phyloP scores from a whole-genome alignment of 352 stramenopile species.

The Pythium brassicae region DNA sequence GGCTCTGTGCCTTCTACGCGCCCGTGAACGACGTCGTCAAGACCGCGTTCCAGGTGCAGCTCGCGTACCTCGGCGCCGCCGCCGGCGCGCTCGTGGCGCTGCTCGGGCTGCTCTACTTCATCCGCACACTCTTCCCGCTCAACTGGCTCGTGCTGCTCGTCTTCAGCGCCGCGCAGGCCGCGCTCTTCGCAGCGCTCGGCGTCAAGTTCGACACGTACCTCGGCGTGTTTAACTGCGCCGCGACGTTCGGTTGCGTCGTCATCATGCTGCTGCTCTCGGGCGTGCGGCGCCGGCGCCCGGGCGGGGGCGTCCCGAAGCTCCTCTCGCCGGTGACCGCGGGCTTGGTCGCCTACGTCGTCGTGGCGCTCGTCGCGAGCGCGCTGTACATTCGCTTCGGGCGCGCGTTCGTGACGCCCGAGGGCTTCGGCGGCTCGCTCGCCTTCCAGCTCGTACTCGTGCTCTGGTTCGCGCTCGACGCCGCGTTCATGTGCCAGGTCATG shows the following conservation, averaged over 20 bases:
- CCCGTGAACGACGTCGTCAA: not conserved
- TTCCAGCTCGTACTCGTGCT: slow-evolving; percentile 44
- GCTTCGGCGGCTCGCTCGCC: slow-evolving; percentile 30
- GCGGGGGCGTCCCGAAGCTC: slow-evolving; percentile 7
- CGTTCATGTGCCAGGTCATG: slow-evolving; percentile 51
- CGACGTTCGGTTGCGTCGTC: slow-evolving; percentile 38
- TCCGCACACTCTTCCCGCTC: slow-evolving; percentile 2
- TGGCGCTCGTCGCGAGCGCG: slow-evolving; percentile 16
- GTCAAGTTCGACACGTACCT: slow-evolving; percentile 31
- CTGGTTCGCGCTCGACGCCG: slow-evolving; percentile 55
- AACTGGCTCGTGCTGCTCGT: slow-evolving; percentile 17
- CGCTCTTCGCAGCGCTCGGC: slow-evolving; percentile 34
- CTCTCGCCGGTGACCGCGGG: slow-evolving; percentile 26
- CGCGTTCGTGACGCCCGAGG: slow-evolving; percentile 28
- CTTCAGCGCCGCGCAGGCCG: slow-evolving; percentile 35
- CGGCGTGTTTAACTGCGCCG: slow-evolving; percentile 32
- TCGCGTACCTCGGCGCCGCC: not conserved
- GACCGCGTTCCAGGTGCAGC: no score
- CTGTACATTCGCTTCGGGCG: slow-evolving; percentile 24
- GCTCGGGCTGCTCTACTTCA: not conserved
- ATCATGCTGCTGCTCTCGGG: slow-evolving; percentile 37
- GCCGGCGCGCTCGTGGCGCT: not conserved
- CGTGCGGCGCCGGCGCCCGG: not conserved
- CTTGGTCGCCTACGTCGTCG: slow-evolving; percentile 24
- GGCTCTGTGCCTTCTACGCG: not conserved